Evolutionary conservation across 148 eudicot species (phyloP), one percentile per base, ranked within the genome.

Genomic region (Salicornia ramosissima): DNA sequence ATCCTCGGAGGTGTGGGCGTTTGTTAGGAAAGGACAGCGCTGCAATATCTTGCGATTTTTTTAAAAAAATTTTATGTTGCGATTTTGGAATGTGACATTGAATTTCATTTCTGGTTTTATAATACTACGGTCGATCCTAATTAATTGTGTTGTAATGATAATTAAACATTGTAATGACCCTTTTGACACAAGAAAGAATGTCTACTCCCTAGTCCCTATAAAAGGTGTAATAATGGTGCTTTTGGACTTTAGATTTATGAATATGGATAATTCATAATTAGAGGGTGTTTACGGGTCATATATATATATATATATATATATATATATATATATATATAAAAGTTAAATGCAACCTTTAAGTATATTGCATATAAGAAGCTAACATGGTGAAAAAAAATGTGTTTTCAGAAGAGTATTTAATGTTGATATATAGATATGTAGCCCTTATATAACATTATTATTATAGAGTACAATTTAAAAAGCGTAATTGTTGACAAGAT

Each of bases 11-110:
- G 67, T 60, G 36, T 40, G 2, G 22, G 65, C 54, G 72, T 71
- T 77, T 60, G 75, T 67, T 71, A 49, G 49, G 75, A 36, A 28
- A 10, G 56, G 39, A 66, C 68, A 51, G 43, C 30, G 56, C n/a
- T n/a, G n/a, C 52, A 24, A 30, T 77, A 21, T 58, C n/a, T 69
- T 21, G 21, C 22, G 59, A 52, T 26, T 50, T 36, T 43, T 19
- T 39, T n/a, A n/a, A n/a, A n/a, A n/a, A n/a, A n/a, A n/a, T n/a
- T 19, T n/a, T 6, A 11, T 13, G 13, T 46, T 11, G 13, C 45
- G 5, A 33, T 46, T 46, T 11, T 46, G 43, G 5, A 47, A 15
- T 14, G 77, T 47, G 13, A 46, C 12, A 15, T 51, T 49, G 13
- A 50, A 29, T 21, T 12, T 24, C 9, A 31, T 18, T 19, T 34